Evolutionary conservation across 2,329 filamentous ascomycete species (phyloP).

Genomic region (Aspergillus eucalypticola): DNA sequence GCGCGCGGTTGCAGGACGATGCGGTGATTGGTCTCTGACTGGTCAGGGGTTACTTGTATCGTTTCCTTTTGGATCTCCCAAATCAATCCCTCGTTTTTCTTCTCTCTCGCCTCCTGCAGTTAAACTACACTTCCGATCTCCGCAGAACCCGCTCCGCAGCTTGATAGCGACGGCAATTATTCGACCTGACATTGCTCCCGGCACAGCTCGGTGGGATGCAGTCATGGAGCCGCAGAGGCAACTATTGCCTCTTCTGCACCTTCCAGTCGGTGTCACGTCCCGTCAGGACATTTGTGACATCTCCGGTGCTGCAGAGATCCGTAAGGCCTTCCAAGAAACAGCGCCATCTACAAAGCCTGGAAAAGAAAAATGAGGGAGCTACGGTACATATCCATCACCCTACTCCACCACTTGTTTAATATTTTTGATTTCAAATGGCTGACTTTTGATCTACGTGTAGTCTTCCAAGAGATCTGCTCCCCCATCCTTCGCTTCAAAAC

Average conservation of each 20-base stretch:
- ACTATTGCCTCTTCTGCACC: conserved; percentile 45
- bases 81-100: neutral
- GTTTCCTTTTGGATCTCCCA: neutral
- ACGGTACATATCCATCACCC: too few species aligned
- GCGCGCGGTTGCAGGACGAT: neutral
- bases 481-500: neutral
- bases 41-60: too few species aligned
- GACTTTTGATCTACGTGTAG: too few species aligned
- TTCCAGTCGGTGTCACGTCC: conserved; percentile 35
- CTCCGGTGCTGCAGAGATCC: conserved; percentile 23
- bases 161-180: neutral
- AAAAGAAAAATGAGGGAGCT: too few species aligned
- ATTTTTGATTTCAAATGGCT: neutral
- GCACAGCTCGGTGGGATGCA: conserved; percentile 38
- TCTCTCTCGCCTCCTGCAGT: neutral
- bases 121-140: neutral
- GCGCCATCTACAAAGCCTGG: neutral
- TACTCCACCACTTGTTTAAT: too few species aligned
- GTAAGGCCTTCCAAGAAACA: conserved; percentile 1
- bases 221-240: conserved; percentile 38
- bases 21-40: neutral
- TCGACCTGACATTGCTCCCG: neutral
- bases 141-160: neutral
- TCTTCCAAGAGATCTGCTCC: neutral
- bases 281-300: conserved; percentile 33